A percentile compares a stretch with the other conserved stretches of the same genome.
Evolutionary conservation across 148 eudicot species (phyloP).

Genomic region (Silene latifolia): DNA sequence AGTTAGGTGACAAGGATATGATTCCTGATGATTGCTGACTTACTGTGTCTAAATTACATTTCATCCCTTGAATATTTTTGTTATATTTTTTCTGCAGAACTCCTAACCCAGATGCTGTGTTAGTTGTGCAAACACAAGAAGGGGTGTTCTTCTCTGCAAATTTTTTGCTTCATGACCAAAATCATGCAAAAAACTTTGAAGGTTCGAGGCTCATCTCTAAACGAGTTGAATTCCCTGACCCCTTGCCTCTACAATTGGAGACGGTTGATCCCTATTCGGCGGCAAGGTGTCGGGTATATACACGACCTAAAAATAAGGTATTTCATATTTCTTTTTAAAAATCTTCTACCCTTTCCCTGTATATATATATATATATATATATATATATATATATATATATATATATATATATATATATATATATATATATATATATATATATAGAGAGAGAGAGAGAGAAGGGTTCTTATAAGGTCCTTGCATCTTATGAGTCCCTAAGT

Average conservation of each 20-base stretch:
- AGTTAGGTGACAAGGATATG: background rate
- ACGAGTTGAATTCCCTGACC: conserved; percentile 37
- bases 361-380: background rate
- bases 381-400: background rate
- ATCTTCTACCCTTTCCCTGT: background rate
- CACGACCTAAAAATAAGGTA: conserved; percentile 55
- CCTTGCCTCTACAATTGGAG: conserved; percentile 28
- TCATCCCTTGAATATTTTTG: background rate
- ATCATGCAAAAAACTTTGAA: conserved; percentile 38
- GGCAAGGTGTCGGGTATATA: conserved; percentile 79
- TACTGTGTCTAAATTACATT: background rate
- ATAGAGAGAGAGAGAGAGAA: too few relatives aligned
- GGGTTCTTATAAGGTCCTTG: too few relatives aligned
- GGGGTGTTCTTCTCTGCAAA: conserved; percentile 61
- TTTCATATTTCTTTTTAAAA: background rate
- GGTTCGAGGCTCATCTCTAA: conserved; percentile 61
- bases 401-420: background rate
- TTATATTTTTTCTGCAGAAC: conserved; percentile 39
- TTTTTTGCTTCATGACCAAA: conserved; percentile 52
- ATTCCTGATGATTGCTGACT: background rate
- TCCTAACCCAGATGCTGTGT: conserved; percentile 66
- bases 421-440: background rate
- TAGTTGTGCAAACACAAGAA: conserved; percentile 68
- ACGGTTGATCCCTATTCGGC: conserved; percentile 48
- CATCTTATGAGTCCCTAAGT: too few relatives aligned